Evolutionary conservation across 2,329 filamentous ascomycete genomes (phyloP).

Genomic region (Colletotrichum somersetense): DNA sequence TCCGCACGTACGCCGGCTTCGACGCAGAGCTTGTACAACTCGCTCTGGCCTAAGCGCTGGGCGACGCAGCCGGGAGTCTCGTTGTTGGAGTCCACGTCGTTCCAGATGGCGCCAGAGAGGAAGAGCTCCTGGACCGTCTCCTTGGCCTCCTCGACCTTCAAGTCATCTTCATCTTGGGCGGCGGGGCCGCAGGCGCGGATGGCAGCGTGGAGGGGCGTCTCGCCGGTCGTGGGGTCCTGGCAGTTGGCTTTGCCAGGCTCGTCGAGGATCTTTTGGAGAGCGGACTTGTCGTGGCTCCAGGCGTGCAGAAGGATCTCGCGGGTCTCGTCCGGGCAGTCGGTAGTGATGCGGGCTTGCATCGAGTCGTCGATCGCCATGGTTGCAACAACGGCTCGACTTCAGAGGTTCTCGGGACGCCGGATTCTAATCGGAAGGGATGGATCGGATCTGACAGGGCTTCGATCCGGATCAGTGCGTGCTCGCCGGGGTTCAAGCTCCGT

Average conservation of each 20-base stretch:
- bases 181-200: conserved; percentile 78
- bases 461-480: conserved; percentile 26
- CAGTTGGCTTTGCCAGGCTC: conserved; percentile 75
- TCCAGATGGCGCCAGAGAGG: conserved; percentile 95
- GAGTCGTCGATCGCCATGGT: conserved; percentile 60
- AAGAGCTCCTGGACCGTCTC: conserved; percentile 82
- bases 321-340: conserved; percentile 63
- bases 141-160: conserved; percentile 69
- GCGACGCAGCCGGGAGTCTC: conserved; percentile 96
- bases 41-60: conserved; percentile 72
- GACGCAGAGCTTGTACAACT: conserved; percentile 85
- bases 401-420: background rate
- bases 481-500: conserved; percentile 16
- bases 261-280: conserved; percentile 77
- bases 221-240: conserved; percentile 87
- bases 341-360: conserved; percentile 65
- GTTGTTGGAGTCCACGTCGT: conserved; percentile 86
- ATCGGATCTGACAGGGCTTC: conserved; percentile 16
- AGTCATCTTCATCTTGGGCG: conserved; percentile 47
- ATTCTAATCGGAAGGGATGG: background rate
- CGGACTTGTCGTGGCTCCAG: conserved; percentile 72
- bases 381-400: background rate
- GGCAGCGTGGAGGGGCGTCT: conserved; percentile 89
- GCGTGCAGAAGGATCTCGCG: conserved; percentile 66
- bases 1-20: conserved; percentile 93